Evolutionary conservation across 1,139 yeast species (phyloP), one percentile per base, ranked within the genome.

Genomic region (Tardiomyces depauwii): DNA sequence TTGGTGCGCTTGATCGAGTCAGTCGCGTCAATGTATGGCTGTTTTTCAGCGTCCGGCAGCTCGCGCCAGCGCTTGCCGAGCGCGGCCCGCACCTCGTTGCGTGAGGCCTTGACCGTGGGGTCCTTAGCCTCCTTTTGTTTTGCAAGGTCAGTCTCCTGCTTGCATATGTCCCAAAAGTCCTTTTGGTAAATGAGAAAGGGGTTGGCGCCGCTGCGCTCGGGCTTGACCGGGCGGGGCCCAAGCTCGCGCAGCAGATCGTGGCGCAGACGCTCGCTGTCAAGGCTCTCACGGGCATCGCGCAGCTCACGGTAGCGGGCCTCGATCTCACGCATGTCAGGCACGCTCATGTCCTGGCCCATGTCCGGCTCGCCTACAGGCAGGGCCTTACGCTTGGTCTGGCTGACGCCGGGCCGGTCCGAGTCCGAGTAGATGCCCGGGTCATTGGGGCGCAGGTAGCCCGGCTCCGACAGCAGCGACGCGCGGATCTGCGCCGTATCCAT

Each of bases 101-200:
- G 60, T 2, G 70, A 56, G 1, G 70, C 71, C 42, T 57, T 55
- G 25, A 63, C 63, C 19, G 55, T 61, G 1, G 63, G 55, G 43
- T 61, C 65, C 1, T 58, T 59, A 2, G 60, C 53, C 2, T 54
- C 44, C 30, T 55, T 51, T 44, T 59, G 67, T 46, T 65, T 65
- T 39, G 54, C 53, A 18, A 51, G 53, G 47, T 68, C 72, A 2
- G 71, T 62, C 43, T 63, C 63, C 40, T 55, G 54, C 19, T 70
- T 61, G 45, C 71, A 65, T 23, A 57, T 58, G 28, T 67, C 70
- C 73, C 73, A 68, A 50, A 65, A 67, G 42, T 66, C 70, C 47
- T 67, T 68, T 47, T 69, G 73, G 52, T 66, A 68, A 16, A 69
- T 59, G 42, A 69, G 51, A 46, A 67, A 69, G n/a, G 73, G 73